phyloP scores from a whole-genome alignment of 2,329 filamentous ascomycete genomes.

The Emmonsiellopsis sp. region DNA sequence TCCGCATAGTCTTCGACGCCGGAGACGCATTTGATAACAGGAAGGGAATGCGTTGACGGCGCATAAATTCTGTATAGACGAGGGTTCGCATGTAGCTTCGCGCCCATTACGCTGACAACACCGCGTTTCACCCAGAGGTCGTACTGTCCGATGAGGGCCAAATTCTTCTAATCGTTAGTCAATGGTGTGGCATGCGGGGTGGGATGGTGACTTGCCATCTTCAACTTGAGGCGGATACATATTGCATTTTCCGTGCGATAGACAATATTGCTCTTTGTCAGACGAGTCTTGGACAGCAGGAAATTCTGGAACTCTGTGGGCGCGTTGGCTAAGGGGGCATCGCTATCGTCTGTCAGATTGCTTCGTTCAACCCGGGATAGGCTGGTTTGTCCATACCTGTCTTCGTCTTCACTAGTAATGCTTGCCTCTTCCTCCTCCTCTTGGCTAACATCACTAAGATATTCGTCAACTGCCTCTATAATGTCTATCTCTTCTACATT shows the following conservation, averaged over 20 bases:
- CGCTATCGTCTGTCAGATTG: constrained; percentile 13
- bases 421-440: constrained; percentile 1
- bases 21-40: constrained; percentile 39
- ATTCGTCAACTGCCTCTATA: not conserved
- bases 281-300: constrained; percentile 27
- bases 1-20: constrained; percentile 35
- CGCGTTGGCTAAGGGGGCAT: constrained; percentile 22
- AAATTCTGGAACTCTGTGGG: constrained; percentile 28
- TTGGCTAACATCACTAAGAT: not conserved
- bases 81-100: constrained; percentile 42
- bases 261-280: constrained; percentile 28
- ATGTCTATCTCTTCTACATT: not conserved
- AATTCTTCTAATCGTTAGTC: constrained; percentile 24
- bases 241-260: constrained; percentile 28
- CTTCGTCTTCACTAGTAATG: not conserved
- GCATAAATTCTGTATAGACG: constrained; percentile 42
- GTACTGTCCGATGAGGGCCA: constrained; percentile 43
- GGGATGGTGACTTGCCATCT: constrained; percentile 20
- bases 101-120: constrained; percentile 48
- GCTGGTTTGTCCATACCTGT: not conserved
- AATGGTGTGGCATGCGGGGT: not conserved
- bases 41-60: constrained; percentile 48
- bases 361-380: not conserved
- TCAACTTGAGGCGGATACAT: constrained; percentile 31
- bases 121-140: constrained; percentile 49